These are phyloP conservation scores for Ascochyta viciae-villosae DNA, from an alignment of 2,329 filamentous ascomycete species.

Conservation along the genomic window DNA sequence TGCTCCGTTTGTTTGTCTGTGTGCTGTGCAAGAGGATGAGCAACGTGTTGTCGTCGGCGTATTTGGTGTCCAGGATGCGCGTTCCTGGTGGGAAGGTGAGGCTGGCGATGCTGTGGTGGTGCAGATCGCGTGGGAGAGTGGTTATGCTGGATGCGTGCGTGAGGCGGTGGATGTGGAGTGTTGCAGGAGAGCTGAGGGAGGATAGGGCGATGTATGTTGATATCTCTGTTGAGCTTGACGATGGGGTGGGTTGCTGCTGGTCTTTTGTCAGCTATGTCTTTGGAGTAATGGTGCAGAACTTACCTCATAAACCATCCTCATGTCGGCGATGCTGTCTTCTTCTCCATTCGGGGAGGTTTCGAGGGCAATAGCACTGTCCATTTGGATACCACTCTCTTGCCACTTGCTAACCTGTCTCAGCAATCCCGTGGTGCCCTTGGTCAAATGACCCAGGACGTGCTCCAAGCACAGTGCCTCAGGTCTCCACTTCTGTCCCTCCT, in stretches of 20 bases:
- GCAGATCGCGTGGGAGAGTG: constrained; percentile 41
- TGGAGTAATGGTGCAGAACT: constrained; percentile 5
- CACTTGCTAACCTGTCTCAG: constrained; percentile 52
- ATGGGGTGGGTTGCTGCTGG: constrained; percentile 3
- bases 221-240: constrained; percentile 15
- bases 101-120: constrained; percentile 61
- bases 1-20: neutral
- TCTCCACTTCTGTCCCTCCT: constrained; percentile 53
- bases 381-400: constrained; percentile 66
- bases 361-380: constrained; percentile 66
- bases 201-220: constrained; percentile 39
- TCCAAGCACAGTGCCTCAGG: constrained; percentile 51
- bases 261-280: constrained; percentile 13
- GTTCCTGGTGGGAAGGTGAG: constrained; percentile 44
- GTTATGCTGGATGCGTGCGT: constrained; percentile 51
- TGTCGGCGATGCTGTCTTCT: constrained; percentile 55
- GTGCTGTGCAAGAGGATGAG: constrained; percentile 62
- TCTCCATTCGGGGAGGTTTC: constrained; percentile 41
- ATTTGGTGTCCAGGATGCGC: constrained; percentile 67
- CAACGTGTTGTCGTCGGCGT: constrained; percentile 68
- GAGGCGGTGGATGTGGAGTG: constrained; percentile 41
- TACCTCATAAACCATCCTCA: constrained; percentile 64
- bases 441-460: constrained; percentile 43
- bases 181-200: constrained; percentile 14
- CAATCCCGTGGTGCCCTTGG: constrained; percentile 40